Evolutionary conservation across 2,329 filamentous ascomycete genomes (phyloP), one percentile per base, ranked within the genome.

Genomic region (Penicillium fuscoglaucum): DNA sequence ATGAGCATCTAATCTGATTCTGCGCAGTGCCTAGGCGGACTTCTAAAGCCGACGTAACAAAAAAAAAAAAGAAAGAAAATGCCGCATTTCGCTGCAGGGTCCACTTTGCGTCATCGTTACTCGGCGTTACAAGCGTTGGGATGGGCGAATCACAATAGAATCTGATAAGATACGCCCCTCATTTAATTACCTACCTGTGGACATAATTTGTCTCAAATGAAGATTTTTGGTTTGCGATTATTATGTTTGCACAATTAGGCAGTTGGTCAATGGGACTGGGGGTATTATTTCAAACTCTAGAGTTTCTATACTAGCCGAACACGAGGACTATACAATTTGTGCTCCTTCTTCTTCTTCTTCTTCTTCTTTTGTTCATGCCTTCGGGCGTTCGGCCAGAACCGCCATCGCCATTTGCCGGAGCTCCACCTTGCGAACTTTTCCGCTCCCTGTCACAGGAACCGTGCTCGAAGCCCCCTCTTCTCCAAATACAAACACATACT

Each of bases 401-500:
- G 80, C 76, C 24, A 74, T 72, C n/a, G 76, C 75, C 58, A 75
- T 74, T 59, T 79, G 82, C 61, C 79, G 75, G 68, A 87, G 66
- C 24, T 87, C 71, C 63, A 85, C 71, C 62, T 90, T 90, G 66
- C 85, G 82, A 55, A 90, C 84, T 75, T 90, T 90, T 4, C 87
- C 87, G 68, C 87, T 90, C 0, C 87, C 87, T n/a, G 87, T 90
- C 68, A 89, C 76, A 10, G 87, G 87, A 33, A 88, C 79, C 1
- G 78, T 76, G 49, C 48, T 65, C 24, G 63, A 64, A n/a, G 87
- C 80, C 12, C 82, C 83, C 46, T 82, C 81, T 63, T 84, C 76
- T 0, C 90, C 90, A 28, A 93, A 80, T 83, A 89, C 91, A 70
- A 92, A 92, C n/a, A 93, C 72, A 71, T 91, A 83, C 9, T 84